Base-by-base conservation (phyloP, 208 protist species). In the Acanthamoeba lenticulata region DNA sequence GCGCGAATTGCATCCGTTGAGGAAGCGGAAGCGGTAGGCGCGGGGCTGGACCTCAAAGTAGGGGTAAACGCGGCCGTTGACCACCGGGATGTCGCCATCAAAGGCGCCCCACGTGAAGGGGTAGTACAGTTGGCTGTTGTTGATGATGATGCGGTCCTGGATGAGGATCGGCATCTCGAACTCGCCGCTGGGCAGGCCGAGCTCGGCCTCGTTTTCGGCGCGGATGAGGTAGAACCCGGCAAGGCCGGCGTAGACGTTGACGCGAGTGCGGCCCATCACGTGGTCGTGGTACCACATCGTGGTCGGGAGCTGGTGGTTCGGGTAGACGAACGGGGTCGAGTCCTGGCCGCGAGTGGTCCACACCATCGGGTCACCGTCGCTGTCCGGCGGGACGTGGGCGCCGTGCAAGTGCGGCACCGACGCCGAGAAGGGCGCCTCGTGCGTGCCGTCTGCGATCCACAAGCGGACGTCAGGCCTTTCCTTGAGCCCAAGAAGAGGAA, bases 281-380 rank as follows among this genome's bases (percentile, higher is more conserved):
- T 90, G 83, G 34, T 90, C 83, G 38, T 90, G 83, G 49, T 90
- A 90, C 47, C 42, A 90, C 83, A 90, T 90, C 27, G 83, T 90
- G 47, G 34, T n/a, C n/a, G 83, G n/a, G 2, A 90, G 83, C 83
- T 90, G 83, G 13, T 65, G 6, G 83, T 90, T 90, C 21, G 83
- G 83, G 38, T 90, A 90, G 47, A n/a, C 21, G 49, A 40, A 90
- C 5, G 42, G 47, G 7, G 21, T 9, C 49, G 49, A 24, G 24
- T 90, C 83, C 57, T 88, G 29, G 42, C 83, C 83, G 29, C 38
- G 29, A 13, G 32, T 21, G 9, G 6, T 24, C 83, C 83, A 90
- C 17, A 29, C 21, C 83, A 69, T 90, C 1, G 83, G 83, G n/a
- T 67, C 11, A 17, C 83, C 83, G 57, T 90, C 83, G 49, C 83